Conservation (phyloP, 139 green algal genomes). For the Tetraselmis chui region DNA sequence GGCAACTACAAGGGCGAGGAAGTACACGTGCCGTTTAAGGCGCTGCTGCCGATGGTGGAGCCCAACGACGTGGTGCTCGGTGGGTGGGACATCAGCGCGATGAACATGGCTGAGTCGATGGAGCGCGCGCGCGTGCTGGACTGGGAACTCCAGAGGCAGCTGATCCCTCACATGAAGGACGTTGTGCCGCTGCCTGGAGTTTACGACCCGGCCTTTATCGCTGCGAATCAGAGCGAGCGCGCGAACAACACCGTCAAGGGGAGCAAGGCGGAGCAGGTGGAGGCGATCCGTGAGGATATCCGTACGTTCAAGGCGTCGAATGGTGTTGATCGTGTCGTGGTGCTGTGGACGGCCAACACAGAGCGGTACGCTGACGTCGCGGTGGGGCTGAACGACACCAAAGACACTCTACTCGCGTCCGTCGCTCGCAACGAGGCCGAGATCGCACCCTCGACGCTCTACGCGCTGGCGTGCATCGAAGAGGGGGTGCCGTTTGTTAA, state of each 20-base stretch:
- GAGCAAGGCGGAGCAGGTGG: conserved; percentile 77
- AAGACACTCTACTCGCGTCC: conserved; percentile 79
- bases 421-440: conserved; percentile 81
- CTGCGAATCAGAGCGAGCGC: conserved; percentile 88
- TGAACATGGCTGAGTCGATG: conserved; percentile 95
- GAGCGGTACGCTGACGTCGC: conserved; percentile 88
- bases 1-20: conserved; percentile 94
- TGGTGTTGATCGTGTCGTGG: conserved; percentile 65
- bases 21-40: conserved; percentile 78
- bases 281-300: conserved; percentile 82
- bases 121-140: conserved; percentile 85
- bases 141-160: conserved; percentile 93
- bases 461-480: conserved; percentile 82
- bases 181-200: conserved; percentile 88
- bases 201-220: conserved; percentile 95
- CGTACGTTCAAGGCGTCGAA: conserved; percentile 71
- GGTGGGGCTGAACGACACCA: conserved; percentile 92
- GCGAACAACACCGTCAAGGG: conserved; percentile 95
- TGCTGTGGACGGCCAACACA: conserved; percentile 99
- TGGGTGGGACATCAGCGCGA: conserved; percentile 93
- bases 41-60: conserved; percentile 86
- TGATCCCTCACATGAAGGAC: conserved; percentile 90
- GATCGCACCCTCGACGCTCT: conserved; percentile 93
- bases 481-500: conserved; percentile 98
- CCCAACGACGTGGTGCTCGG: conserved; percentile 94